Evolutionary conservation across 2,329 filamentous ascomycete species (phyloP).

Genomic region (Macrophomina phaseolina): DNA sequence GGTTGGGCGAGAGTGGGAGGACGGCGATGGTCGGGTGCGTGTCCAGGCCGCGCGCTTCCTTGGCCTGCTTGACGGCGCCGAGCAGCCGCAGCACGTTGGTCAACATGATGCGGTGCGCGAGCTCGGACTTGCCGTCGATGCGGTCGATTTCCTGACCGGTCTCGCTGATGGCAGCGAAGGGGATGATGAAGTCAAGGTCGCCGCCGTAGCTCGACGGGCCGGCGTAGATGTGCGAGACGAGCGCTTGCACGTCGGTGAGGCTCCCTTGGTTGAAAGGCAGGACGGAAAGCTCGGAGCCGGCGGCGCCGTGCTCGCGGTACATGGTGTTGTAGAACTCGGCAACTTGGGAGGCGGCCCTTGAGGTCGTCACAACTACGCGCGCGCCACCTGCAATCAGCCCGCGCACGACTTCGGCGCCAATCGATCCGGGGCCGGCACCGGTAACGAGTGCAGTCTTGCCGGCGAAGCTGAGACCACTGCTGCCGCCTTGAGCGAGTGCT

Average conservation of each 20-base stretch:
- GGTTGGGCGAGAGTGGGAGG: slow-evolving; percentile 53
- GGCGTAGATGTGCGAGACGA: slow-evolving; percentile 49
- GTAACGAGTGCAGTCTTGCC: slow-evolving; percentile 44
- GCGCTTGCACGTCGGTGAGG: slow-evolving; percentile 44
- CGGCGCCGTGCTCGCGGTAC: slow-evolving; percentile 41
- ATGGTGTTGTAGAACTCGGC: slow-evolving; percentile 44
- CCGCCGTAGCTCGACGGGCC: slow-evolving; percentile 30
- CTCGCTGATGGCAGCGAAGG: slow-evolving; percentile 51
- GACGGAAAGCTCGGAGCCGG: slow-evolving; percentile 43
- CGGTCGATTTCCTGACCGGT: slow-evolving; percentile 43
- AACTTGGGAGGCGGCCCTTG: slow-evolving; percentile 36
- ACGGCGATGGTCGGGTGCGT: slow-evolving; percentile 36
- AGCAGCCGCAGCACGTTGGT: slow-evolving; percentile 48
- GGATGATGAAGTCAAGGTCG: slow-evolving; percentile 47
- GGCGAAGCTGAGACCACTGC: slow-evolving; percentile 31
- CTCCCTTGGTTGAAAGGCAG: slow-evolving; percentile 52
- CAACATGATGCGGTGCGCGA: slow-evolving; percentile 50
- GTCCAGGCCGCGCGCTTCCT: slow-evolving; percentile 36
- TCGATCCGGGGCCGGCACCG: slow-evolving; percentile 46
- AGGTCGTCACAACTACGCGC: slow-evolving; percentile 50
- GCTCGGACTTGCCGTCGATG: slow-evolving; percentile 43
- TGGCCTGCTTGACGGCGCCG: slow-evolving; percentile 41
- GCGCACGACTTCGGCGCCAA: slow-evolving; percentile 42
- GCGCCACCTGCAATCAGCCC: slow-evolving; percentile 44
- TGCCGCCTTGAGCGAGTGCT: neutral